Evolutionary conservation across 1,284 basidiomycete genomes (phyloP).

Genomic region (Ceratobasidium sp.): DNA sequence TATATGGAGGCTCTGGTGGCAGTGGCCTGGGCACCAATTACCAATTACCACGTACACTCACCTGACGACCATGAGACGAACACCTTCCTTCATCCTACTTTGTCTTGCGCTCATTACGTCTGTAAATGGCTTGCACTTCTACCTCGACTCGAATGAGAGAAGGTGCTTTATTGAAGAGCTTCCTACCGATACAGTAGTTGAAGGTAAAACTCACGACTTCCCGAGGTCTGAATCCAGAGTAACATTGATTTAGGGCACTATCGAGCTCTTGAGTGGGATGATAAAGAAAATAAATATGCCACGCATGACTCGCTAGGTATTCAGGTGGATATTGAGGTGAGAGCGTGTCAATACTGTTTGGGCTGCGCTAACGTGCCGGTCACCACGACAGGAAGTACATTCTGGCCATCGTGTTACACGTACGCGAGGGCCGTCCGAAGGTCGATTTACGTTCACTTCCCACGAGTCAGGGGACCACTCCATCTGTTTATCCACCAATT

Average conservation of each 20-base stretch:
- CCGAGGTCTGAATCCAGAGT: not conserved
- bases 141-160: conserved; percentile 90
- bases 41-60: conserved; percentile 11
- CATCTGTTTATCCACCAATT: conserved; percentile 93
- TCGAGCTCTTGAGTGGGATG: conserved; percentile 90
- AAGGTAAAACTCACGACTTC: conserved; percentile 67
- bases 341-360: conserved; percentile 45
- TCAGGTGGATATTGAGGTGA: conserved; percentile 87
- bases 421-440: conserved; percentile 88
- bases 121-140: conserved; percentile 80
- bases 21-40: conserved; percentile 13
- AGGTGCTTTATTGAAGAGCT: conserved; percentile 98
- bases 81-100: conserved; percentile 13
- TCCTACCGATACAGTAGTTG: conserved; percentile 95
- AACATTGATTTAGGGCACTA: conserved; percentile 77
- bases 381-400: conserved; percentile 73
- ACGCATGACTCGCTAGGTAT: conserved; percentile 86
- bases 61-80: conserved; percentile 33
- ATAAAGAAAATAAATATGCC: conserved; percentile 73
- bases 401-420: conserved; percentile 81
- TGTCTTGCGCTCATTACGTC: conserved; percentile 22
- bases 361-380: conserved; percentile 29
- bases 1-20: not conserved
- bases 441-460: conserved; percentile 96
- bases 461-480: conserved; percentile 97